These are phyloP conservation scores for Primulina eburnea DNA, from an alignment of 257 asterid genomes.

Conservation along the genomic window DNA sequence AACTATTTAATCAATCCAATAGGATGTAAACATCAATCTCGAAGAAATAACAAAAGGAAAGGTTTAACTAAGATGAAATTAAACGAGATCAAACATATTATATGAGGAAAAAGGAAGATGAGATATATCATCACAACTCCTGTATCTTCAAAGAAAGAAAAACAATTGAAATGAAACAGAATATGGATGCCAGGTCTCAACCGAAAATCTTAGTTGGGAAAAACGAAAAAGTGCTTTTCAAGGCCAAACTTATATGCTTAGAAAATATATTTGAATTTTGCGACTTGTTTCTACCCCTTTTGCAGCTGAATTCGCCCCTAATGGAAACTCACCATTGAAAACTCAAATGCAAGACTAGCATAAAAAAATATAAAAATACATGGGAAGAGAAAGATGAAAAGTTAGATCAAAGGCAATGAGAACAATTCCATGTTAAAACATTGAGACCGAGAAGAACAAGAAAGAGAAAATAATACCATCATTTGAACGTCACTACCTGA, in stretches of 20 bases:
- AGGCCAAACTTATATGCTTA: too few relatives aligned
- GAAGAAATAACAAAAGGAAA: not conserved
- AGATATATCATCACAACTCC: not conserved
- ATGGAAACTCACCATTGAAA: not conserved
- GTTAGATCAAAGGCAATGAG: not conserved
- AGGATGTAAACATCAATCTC: not conserved
- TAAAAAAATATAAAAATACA: not conserved
- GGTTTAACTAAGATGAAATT: not conserved
- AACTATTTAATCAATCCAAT: conserved; percentile 5
- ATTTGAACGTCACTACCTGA: conserved; percentile 41
- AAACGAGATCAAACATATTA: not conserved
- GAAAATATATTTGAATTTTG: not conserved
- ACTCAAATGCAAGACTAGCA: not conserved
- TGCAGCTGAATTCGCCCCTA: not conserved
- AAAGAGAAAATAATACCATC: conserved; percentile 8
- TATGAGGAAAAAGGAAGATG: not conserved
- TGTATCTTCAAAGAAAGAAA: too few relatives aligned
- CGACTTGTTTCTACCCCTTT: not conserved
- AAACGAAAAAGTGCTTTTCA: too few relatives aligned
- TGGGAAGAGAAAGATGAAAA: not conserved
- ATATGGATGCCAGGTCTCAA: not conserved
- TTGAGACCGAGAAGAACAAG: not conserved
- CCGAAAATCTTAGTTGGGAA: not conserved
- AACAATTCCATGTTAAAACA: not conserved
- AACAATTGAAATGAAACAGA: not conserved